A percentile compares a stretch with the other conserved stretches of the same genome.
phyloP scores from a whole-genome alignment of 768 basidiomycete species.

The Pleurotus tuber-regium region DNA sequence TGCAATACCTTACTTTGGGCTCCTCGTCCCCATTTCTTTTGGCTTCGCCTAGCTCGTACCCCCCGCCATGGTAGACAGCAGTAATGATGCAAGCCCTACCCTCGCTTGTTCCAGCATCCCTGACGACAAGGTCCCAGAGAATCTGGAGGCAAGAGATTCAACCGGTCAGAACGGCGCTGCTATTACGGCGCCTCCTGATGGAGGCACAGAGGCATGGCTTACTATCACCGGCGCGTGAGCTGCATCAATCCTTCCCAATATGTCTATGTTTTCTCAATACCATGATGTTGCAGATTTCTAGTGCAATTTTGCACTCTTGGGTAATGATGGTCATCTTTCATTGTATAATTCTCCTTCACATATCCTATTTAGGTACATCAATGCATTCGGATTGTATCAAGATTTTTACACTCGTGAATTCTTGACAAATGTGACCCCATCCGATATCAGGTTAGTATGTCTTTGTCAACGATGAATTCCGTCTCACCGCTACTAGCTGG shows the following conservation, averaged over 20 bases:
- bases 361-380: constrained; percentile 43
- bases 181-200: constrained; percentile 27
- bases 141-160: neutral
- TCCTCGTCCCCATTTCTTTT: neutral
- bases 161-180: neutral
- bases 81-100: constrained; percentile 5
- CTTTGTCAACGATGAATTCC: neutral
- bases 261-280: neutral
- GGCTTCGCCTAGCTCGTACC: neutral
- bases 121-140: neutral
- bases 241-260: neutral
- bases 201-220: constrained; percentile 39
- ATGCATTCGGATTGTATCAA: constrained; percentile 46
- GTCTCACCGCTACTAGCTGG: constrained; percentile 20
- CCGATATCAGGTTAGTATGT: constrained; percentile 38
- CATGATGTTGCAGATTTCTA: constrained; percentile 31
- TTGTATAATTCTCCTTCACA: neutral
- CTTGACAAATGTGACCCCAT: constrained; percentile 35
- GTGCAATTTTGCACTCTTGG: constrained; percentile 47
- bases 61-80: constrained; percentile 1
- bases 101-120: constrained; percentile 5
- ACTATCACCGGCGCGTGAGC: constrained; percentile 44
- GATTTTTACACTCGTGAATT: constrained; percentile 44
- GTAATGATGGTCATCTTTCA: constrained; percentile 18
- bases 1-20: neutral